These are phyloP conservation scores for Wallacemonas sp. DNA, from an alignment of 208 protist genomes.

Conservation along the genomic window DNA sequence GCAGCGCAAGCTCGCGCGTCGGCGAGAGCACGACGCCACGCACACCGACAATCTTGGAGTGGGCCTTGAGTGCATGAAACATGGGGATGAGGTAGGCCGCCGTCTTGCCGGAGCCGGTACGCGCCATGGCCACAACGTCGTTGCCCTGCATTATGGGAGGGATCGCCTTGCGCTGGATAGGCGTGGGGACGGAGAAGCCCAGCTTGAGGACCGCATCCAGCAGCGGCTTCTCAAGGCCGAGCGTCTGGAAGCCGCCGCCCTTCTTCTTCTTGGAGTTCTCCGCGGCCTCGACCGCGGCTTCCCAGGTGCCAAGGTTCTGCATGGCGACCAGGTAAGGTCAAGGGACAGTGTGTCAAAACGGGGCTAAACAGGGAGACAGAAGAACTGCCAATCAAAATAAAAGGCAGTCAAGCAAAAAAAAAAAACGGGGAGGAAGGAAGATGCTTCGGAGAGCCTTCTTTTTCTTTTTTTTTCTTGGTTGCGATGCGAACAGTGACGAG, in stretches of 20 bases:
- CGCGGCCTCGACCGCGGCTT: constrained; percentile 62
- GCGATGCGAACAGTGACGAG: too few relatives aligned
- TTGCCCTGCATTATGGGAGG: constrained; percentile 93
- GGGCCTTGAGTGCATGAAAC: constrained; percentile 91
- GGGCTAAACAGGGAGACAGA: too few relatives aligned
- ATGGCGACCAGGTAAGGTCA: constrained; percentile 29
- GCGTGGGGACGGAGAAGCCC: constrained; percentile 98
- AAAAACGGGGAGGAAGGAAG: neutral
- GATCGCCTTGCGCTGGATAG: constrained; percentile 98
- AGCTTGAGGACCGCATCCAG: constrained; percentile 94
- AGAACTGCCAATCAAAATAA: constrained; percentile 18
- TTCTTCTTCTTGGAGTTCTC: constrained; percentile 75
- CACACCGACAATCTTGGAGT: constrained; percentile 94
- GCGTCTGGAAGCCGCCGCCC: constrained; percentile 84
- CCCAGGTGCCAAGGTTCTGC: constrained; percentile 73
- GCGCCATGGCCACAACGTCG: constrained; percentile 99
- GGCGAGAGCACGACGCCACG: constrained; percentile 98
- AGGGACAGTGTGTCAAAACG: too few relatives aligned
- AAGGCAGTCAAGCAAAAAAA: neutral
- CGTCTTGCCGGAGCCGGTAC: constrained; percentile 99
- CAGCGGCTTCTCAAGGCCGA: constrained; percentile 91
- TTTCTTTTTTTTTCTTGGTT: too few relatives aligned
- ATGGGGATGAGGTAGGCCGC: constrained; percentile 99
- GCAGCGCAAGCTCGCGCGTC: constrained; percentile 98
- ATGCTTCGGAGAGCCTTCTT: neutral